phyloP scores from a whole-genome alignment of 129 eudicot genomes.

The Flaveria sonorensis region DNA sequence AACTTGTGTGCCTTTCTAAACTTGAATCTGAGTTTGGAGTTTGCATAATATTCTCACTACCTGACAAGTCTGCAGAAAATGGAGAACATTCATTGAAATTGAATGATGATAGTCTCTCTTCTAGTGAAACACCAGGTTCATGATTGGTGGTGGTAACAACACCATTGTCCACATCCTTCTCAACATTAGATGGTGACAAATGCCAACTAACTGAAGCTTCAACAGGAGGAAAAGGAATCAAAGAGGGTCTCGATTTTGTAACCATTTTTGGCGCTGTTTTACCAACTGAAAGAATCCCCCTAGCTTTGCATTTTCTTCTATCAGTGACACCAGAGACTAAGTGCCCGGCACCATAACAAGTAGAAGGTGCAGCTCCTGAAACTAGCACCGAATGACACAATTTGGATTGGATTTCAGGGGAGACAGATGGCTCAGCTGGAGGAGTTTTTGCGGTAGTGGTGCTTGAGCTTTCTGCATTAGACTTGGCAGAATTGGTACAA shows the following conservation, averaged over 20 bases:
- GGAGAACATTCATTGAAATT: slow-evolving; percentile 45
- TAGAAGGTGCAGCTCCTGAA: slow-evolving; percentile 44
- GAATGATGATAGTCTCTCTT: slow-evolving; percentile 20
- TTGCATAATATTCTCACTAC: slow-evolving; percentile 70
- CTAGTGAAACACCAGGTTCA: slow-evolving; percentile 28
- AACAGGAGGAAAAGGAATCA: slow-evolving; percentile 67
- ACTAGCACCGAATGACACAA: slow-evolving; percentile 36
- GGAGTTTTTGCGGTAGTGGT: slow-evolving; percentile 53
- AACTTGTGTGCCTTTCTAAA: slow-evolving; percentile 37
- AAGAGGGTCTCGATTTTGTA: slow-evolving; percentile 40
- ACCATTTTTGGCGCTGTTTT: slow-evolving; percentile 20
- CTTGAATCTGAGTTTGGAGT: slow-evolving; percentile 74
- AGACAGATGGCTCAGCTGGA: slow-evolving; percentile 74
- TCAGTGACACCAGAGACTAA: slow-evolving; percentile 71
- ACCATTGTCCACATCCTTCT: slow-evolving; percentile 23
- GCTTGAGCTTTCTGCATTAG: slow-evolving; percentile 35
- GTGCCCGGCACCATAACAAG: slow-evolving; percentile 88
- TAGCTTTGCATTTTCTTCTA: slow-evolving; percentile 73
- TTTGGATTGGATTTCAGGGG: slow-evolving; percentile 83
- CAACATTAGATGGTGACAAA: slow-evolving; percentile 59
- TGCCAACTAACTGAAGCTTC: slow-evolving; percentile 86
- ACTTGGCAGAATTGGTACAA: slow-evolving; percentile 21
- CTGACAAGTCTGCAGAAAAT: slow-evolving; percentile 44
- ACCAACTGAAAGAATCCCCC: slow-evolving; percentile 67
- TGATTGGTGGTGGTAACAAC: neutral